These are phyloP conservation scores for Saccharomycopsis hybrid DNA, from an alignment of 1,139 yeast genomes.

Conservation along the genomic window DNA sequence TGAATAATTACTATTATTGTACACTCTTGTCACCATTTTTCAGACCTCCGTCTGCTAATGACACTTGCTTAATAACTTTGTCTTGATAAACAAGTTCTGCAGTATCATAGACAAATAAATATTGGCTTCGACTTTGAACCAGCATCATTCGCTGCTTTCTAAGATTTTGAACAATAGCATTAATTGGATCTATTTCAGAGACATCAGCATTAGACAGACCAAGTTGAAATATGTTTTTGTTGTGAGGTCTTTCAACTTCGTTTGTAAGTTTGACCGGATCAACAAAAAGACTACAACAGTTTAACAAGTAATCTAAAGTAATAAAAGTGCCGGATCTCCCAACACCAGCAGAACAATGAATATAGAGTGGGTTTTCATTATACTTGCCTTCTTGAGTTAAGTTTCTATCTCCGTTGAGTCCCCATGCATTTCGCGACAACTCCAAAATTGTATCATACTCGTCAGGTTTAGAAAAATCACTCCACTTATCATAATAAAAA, in stretches of 20 bases:
- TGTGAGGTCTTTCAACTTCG: background rate
- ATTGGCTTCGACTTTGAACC: constrained; percentile 62
- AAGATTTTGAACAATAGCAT: constrained; percentile 37
- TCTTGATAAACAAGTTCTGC: constrained; percentile 17
- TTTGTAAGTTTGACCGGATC: constrained; percentile 20
- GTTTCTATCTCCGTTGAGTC: constrained; percentile 20
- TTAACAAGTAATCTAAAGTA: constrained; percentile 51
- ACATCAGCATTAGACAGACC: too few species aligned
- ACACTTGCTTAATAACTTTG: background rate
- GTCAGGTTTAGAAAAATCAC: constrained; percentile 45
- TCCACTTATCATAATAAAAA: constrained; percentile 50
- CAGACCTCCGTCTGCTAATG: background rate
- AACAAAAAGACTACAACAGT: constrained; percentile 22
- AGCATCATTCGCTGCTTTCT: constrained; percentile 54
- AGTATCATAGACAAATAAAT: constrained; percentile 40
- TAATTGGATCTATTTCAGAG: constrained; percentile 22
- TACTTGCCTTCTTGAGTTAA: constrained; percentile 7
- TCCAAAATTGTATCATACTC: constrained; percentile 33
- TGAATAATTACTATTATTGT: too few species aligned
- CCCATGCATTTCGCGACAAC: constrained; percentile 30
- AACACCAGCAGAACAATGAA: constrained; percentile 83
- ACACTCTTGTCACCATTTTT: background rate
- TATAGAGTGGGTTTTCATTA: constrained; percentile 37
- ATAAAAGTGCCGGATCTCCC: constrained; percentile 80
- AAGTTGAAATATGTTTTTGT: too few species aligned